These are phyloP conservation scores for Salix koriyanagi DNA, from an alignment of 345 rosid species.

Conservation along the genomic window DNA sequence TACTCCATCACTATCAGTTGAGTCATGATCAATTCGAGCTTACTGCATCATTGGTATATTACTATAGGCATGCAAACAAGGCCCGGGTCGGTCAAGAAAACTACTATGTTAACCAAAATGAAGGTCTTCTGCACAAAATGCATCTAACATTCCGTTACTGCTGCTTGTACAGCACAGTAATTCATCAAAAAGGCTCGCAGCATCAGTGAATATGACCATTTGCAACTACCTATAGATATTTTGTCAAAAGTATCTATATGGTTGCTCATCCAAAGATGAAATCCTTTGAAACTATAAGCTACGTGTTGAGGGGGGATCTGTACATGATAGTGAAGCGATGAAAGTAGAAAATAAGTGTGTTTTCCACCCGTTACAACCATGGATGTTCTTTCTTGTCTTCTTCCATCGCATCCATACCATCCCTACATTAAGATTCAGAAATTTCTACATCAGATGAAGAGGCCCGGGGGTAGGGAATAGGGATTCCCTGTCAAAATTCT, in stretches of 20 bases:
- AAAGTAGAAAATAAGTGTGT: neutral
- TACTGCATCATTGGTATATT: neutral
- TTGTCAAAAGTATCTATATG: conserved; percentile 10
- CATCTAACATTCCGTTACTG: too few relatives aligned
- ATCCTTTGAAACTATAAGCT: neutral
- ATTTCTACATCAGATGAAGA: neutral
- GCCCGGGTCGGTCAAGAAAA: neutral
- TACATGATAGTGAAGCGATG: neutral
- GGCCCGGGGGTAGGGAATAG: neutral
- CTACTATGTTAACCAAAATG: too few relatives aligned
- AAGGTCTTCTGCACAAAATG: too few relatives aligned
- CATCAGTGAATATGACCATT: neutral
- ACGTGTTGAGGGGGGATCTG: neutral
- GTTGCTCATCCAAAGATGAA: neutral
- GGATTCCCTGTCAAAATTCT: neutral
- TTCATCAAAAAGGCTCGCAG: conserved; percentile 1
- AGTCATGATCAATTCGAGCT: neutral
- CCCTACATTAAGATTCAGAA: conserved; percentile 21
- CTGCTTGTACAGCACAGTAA: conserved; percentile 5
- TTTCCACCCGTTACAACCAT: conserved; percentile 21
- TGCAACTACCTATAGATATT: conserved; percentile 14
- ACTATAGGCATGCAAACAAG: neutral
- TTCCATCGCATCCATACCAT: conserved; percentile 42
- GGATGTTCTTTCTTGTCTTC: conserved; percentile 35
- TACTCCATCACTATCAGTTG: neutral